Percentiles rank a stretch among this genome's conserved stretches.
Evolutionary conservation across 805 yeast species (phyloP).

Genomic region (Pichia scutulata): DNA sequence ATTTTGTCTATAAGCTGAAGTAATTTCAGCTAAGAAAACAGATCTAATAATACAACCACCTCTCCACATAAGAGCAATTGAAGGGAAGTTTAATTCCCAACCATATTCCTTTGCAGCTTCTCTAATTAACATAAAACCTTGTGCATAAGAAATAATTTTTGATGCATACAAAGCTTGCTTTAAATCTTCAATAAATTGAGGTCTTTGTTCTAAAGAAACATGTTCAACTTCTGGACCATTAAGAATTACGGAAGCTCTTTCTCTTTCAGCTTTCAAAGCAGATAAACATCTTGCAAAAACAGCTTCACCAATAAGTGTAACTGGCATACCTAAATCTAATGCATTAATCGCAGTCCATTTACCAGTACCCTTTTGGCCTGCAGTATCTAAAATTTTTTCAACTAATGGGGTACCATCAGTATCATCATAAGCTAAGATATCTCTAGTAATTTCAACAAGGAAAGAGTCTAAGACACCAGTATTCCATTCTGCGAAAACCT

Average conservation of each 20-base stretch:
- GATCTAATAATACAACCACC: constrained; percentile 99
- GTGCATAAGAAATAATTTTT: constrained; percentile 96
- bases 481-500: constrained; percentile 90
- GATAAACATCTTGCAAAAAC: constrained; percentile 95
- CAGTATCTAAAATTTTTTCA: constrained; percentile 93
- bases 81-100: constrained; percentile 97
- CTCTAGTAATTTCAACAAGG: constrained; percentile 95
- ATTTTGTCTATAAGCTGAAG: constrained; percentile 89
- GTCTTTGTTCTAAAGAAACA: constrained; percentile 63
- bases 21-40: constrained; percentile 94
- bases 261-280: constrained; percentile 87
- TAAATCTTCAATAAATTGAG: constrained; percentile 81
- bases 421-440: constrained; percentile 83
- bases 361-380: constrained; percentile 99
- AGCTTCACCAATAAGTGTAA: constrained; percentile 97
- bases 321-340: constrained; percentile 96
- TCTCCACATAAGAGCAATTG: constrained; percentile 99
- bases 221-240: constrained; percentile 69
- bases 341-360: constrained; percentile 99
- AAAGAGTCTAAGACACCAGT: constrained; percentile 95
- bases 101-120: constrained; percentile 96
- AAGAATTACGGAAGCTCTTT: constrained; percentile 69
- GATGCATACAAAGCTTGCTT: constrained; percentile 99
- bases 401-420: constrained; percentile 87
- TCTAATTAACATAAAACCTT: constrained; percentile 98